These are phyloP conservation scores for Leptoxyphium fumago DNA, from an alignment of 2,329 filamentous ascomycete genomes.

Conservation along the genomic window DNA sequence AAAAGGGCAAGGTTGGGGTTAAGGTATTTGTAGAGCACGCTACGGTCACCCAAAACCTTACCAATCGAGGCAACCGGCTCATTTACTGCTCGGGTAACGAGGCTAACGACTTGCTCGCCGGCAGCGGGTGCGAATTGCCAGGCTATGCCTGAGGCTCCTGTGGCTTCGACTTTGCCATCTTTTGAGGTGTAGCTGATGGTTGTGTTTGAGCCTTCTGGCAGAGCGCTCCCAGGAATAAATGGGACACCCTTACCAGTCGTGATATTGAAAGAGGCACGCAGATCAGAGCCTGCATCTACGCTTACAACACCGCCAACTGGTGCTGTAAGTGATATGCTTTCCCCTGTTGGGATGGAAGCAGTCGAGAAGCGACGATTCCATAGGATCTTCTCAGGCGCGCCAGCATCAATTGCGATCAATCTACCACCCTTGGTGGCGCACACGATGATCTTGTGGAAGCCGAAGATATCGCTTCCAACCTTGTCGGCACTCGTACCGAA, in stretches of 20 bases:
- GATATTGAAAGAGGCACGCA: conserved; percentile 11
- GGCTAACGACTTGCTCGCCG: conserved; percentile 52
- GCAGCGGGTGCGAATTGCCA: conserved; percentile 62
- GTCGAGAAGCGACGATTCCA: conserved; percentile 39
- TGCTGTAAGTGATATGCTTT: background rate
- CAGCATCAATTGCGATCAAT: conserved; percentile 66
- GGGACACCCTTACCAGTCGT: conserved; percentile 11
- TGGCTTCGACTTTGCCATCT: conserved; percentile 15
- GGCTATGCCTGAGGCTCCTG: conserved; percentile 8
- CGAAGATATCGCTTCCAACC: conserved; percentile 56
- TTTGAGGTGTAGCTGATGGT: conserved; percentile 13
- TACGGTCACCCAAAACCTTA: conserved; percentile 76
- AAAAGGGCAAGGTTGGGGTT: conserved; percentile 75
- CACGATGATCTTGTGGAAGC: conserved; percentile 73
- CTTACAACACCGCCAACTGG: conserved; percentile 38
- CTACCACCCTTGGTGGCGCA: conserved; percentile 67
- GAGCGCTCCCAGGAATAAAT: conserved; percentile 5
- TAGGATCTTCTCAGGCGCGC: conserved; percentile 54
- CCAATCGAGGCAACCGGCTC: conserved; percentile 92
- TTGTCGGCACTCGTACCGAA: conserved; percentile 23
- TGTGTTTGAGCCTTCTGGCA: conserved; percentile 4
- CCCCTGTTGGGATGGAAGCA: background rate
- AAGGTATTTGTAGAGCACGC: conserved; percentile 95
- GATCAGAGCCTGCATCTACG: background rate
- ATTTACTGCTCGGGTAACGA: conserved; percentile 55